Conservation (phyloP, 768 basidiomycete genomes). For the Rubroboletus pulcherrimus region DNA sequence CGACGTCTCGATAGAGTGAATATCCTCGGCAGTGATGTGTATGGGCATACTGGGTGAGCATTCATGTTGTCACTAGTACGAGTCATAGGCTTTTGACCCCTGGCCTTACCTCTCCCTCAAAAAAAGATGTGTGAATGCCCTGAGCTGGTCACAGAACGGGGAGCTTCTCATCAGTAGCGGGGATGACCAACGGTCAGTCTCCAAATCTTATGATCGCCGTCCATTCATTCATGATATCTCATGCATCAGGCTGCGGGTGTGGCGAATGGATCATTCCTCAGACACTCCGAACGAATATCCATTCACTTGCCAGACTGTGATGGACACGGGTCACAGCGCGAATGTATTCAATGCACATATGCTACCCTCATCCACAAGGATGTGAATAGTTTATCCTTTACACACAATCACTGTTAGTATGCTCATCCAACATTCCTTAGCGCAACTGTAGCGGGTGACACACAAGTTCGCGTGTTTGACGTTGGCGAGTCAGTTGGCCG, state of each 20-base stretch:
- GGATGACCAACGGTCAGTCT: conserved; percentile 63
- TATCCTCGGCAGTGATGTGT: conserved; percentile 57
- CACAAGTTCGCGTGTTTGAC: conserved; percentile 77
- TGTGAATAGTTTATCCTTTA: conserved; percentile 46
- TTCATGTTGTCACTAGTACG: conserved; percentile 7
- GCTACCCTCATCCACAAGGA: conserved; percentile 73
- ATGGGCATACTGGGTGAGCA: conserved; percentile 69
- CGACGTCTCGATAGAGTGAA: conserved; percentile 59
- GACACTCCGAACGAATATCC: conserved; percentile 50
- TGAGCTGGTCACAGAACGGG: conserved; percentile 69
- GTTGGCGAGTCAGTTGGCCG: conserved; percentile 42
- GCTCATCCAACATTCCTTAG: conserved; percentile 33
- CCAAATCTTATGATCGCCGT: neutral
- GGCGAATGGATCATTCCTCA: conserved; percentile 54
- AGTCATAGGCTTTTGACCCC: neutral
- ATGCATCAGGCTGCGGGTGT: conserved; percentile 62
- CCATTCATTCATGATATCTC: conserved; percentile 2
- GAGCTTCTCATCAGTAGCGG: conserved; percentile 65
- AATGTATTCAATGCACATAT: conserved; percentile 87
- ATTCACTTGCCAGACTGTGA: conserved; percentile 62
- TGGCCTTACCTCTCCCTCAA: neutral
- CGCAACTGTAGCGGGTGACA: conserved; percentile 71
- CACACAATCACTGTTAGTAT: conserved; percentile 1
- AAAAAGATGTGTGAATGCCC: conserved; percentile 68
- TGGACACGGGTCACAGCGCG: conserved; percentile 72